phyloP scores from a whole-genome alignment of 1,284 basidiomycete species.

The Ceratobasidium sp. region DNA sequence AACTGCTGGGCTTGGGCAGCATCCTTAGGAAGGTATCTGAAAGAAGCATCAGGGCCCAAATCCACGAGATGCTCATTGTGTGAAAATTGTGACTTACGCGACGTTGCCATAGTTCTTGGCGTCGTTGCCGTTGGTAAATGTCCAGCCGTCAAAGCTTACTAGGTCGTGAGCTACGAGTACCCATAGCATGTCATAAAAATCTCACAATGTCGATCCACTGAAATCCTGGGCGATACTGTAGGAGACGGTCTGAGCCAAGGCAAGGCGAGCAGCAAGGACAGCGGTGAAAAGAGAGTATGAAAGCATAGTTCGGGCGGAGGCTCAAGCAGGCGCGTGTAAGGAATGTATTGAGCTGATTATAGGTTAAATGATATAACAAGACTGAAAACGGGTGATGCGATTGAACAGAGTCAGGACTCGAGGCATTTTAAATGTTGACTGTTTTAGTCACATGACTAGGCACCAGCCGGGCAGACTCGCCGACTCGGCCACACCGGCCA shows the following conservation, averaged over 20 bases:
- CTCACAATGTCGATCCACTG: constrained; percentile 35
- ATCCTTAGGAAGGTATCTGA: constrained; percentile 40
- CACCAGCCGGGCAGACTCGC: background rate
- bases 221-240: constrained; percentile 37
- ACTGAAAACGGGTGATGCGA: constrained; percentile 13
- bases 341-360: constrained; percentile 16
- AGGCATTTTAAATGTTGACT: background rate
- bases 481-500: background rate
- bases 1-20: constrained; percentile 43
- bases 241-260: constrained; percentile 4
- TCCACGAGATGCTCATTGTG: background rate
- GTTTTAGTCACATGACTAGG: constrained; percentile 27
- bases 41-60: background rate
- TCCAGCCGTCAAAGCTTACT: constrained; percentile 49
- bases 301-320: constrained; percentile 5
- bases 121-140: constrained; percentile 47
- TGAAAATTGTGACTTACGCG: constrained; percentile 23
- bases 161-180: constrained; percentile 1
- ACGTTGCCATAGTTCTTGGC: constrained; percentile 48
- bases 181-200: background rate
- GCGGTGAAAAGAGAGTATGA: constrained; percentile 5
- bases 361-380: constrained; percentile 8
- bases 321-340: background rate
- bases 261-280: constrained; percentile 3
- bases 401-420: background rate